Evolutionary conservation across 176 grass and related monocot species (phyloP).

Genomic region (Tillandsia fasciculata): DNA sequence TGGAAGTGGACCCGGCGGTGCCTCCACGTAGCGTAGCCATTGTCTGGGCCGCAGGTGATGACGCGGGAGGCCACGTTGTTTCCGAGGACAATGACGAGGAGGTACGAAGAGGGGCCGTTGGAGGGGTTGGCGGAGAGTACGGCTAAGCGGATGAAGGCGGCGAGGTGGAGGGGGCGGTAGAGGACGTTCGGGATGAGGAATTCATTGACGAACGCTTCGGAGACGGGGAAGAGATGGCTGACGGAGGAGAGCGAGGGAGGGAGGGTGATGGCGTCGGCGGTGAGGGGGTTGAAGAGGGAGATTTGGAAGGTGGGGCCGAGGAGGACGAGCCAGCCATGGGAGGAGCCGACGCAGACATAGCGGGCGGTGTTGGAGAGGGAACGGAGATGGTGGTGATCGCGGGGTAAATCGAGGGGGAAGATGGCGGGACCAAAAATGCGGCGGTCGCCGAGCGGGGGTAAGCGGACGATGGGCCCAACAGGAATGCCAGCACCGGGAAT

Average conservation of each 20-base stretch:
- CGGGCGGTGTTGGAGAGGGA: too few relatives aligned
- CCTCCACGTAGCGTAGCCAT: not conserved
- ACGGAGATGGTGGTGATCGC: too few relatives aligned
- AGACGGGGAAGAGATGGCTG: not conserved
- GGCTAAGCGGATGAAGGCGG: not conserved
- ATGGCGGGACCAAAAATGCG: too few relatives aligned
- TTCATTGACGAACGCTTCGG: not conserved
- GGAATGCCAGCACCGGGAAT: too few relatives aligned
- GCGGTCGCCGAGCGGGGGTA: too few relatives aligned
- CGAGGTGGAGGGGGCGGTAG: not conserved
- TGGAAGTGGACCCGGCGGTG: not conserved
- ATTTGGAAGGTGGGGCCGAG: not conserved
- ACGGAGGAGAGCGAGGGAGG: not conserved
- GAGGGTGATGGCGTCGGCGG: not conserved
- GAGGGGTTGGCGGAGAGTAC: not conserved
- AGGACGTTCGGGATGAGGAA: not conserved
- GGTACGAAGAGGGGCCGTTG: too few relatives aligned
- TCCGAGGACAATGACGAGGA: not conserved
- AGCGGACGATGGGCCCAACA: too few relatives aligned
- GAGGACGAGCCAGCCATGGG: not conserved
- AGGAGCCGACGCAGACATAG: too few relatives aligned
- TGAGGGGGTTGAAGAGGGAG: conserved; percentile 1
- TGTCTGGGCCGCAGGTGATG: not conserved
- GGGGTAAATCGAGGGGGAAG: too few relatives aligned
- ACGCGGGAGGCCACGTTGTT: not conserved